Evolutionary conservation across 768 basidiomycete species (phyloP).

Genomic region (Crassisporium funariophilum): DNA sequence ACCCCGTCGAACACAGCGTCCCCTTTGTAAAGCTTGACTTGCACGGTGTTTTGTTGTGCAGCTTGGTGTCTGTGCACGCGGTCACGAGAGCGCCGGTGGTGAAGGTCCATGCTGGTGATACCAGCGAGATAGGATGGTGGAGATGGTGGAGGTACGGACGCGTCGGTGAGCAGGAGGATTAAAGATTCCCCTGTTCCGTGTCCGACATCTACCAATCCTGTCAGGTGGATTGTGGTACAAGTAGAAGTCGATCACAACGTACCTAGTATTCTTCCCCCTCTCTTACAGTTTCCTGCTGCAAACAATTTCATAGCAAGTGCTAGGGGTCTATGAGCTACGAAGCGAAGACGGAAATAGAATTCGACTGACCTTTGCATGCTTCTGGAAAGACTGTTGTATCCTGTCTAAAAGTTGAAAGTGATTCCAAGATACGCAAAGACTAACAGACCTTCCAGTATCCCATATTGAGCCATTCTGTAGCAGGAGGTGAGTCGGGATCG

Average conservation of each 20-base stretch:
- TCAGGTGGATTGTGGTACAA: constrained; percentile 4
- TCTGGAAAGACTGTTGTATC: constrained; percentile 52
- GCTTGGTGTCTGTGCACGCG: constrained; percentile 38
- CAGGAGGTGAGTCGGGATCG: constrained; percentile 30
- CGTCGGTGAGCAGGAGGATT: constrained; percentile 51
- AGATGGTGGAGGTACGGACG: constrained; percentile 48
- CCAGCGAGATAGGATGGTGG: constrained; percentile 52
- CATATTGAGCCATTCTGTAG: constrained; percentile 74
- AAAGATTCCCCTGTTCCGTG: constrained; percentile 71
- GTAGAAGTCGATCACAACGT: constrained; percentile 10
- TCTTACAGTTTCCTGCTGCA: constrained; percentile 40
- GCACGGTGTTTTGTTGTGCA: constrained; percentile 15
- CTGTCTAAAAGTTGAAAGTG: constrained; percentile 27
- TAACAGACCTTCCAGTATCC: constrained; percentile 63
- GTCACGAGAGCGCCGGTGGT: constrained; percentile 46
- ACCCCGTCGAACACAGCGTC: constrained; percentile 50
- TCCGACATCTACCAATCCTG: constrained; percentile 55
- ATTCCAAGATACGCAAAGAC: neutral
- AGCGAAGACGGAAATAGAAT: neutral
- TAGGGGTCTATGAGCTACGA: constrained; percentile 4
- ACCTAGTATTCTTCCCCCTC: constrained; percentile 57
- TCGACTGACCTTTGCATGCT: constrained; percentile 56
- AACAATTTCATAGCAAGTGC: constrained; percentile 55
- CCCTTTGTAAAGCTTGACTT: constrained; percentile 44
- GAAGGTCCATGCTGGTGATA: constrained; percentile 55